phyloP scores from a whole-genome alignment of 371 early-diverging fungal genomes.

The Synchytrium microbalum region DNA sequence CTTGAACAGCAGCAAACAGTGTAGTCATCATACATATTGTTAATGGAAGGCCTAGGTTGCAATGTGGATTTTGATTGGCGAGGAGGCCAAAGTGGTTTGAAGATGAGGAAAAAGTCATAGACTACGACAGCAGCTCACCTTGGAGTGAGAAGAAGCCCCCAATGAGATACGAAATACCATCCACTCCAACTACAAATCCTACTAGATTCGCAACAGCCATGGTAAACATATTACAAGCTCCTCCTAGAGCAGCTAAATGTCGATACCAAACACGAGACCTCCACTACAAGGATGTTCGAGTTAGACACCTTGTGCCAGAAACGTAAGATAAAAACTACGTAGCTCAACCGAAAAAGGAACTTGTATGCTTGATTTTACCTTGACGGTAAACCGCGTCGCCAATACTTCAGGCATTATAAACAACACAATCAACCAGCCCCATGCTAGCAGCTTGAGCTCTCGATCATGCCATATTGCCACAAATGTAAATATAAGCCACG shows the following conservation, averaged over 20 bases:
- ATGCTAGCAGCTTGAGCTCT: slow-evolving; percentile 68
- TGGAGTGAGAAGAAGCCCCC: background rate
- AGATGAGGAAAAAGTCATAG: too few relatives aligned
- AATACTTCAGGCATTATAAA: slow-evolving; percentile 80
- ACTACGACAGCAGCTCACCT: slow-evolving; percentile 9
- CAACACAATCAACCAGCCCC: slow-evolving; percentile 87
- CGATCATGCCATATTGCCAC: slow-evolving; percentile 96
- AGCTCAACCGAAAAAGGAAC: background rate
- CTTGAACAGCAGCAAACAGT: slow-evolving; percentile 64
- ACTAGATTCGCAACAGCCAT: slow-evolving; percentile 94
- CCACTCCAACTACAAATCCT: slow-evolving; percentile 85
- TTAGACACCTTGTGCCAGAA: background rate
- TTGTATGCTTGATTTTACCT: slow-evolving; percentile 31
- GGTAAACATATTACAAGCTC: slow-evolving; percentile 73
- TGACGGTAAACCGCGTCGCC: slow-evolving; percentile 46
- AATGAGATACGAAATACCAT: slow-evolving; percentile 44
- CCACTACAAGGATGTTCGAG: slow-evolving; percentile 11
- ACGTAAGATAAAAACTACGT: background rate
- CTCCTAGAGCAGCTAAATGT: slow-evolving; percentile 73
- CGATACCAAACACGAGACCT: slow-evolving; percentile 61
- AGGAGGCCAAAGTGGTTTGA: background rate
- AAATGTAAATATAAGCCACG: slow-evolving; percentile 82
- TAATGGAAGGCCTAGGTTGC: background rate
- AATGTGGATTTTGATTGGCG: background rate
- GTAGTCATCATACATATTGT: slow-evolving; percentile 13